Conservation (phyloP, 371 early-diverging fungal genomes). For the Smittium culicis region DNA sequence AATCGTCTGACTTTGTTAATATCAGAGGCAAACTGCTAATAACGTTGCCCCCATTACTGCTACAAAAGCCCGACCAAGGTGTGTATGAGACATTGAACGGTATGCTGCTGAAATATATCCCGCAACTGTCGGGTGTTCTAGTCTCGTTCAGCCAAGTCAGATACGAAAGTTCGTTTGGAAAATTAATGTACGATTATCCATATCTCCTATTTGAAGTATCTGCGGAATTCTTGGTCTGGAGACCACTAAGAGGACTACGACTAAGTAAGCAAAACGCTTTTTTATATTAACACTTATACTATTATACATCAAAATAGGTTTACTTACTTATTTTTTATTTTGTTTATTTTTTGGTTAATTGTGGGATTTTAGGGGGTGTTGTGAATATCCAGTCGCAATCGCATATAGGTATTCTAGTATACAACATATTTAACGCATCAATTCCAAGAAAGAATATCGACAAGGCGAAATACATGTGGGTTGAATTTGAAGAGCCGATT, state of each 20-base stretch:
- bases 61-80: constrained; percentile 36
- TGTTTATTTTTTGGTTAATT: neutral
- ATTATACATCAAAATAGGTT: neutral
- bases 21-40: neutral
- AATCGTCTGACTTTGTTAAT: neutral
- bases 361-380: constrained; percentile 36
- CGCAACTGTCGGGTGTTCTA: constrained; percentile 77
- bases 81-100: constrained; percentile 65
- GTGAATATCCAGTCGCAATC: constrained; percentile 89
- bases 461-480: constrained; percentile 55
- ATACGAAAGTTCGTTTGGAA: constrained; percentile 41
- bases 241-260: constrained; percentile 53
- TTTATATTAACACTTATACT: neutral
- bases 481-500: too few relatives aligned
- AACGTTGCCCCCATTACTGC: constrained; percentile 12
- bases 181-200: constrained; percentile 72
- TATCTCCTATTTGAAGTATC: constrained; percentile 60
- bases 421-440: constrained; percentile 88
- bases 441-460: constrained; percentile 73
- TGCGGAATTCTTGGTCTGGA: constrained; percentile 62
- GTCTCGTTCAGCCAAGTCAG: constrained; percentile 59
- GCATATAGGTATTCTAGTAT: constrained; percentile 83
- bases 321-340: neutral
- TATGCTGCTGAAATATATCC: constrained; percentile 74
- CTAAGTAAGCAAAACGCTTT: constrained; percentile 19